Base-by-base conservation (phyloP, 208 protist genomes). In the Perkinsela sp. region DNA sequence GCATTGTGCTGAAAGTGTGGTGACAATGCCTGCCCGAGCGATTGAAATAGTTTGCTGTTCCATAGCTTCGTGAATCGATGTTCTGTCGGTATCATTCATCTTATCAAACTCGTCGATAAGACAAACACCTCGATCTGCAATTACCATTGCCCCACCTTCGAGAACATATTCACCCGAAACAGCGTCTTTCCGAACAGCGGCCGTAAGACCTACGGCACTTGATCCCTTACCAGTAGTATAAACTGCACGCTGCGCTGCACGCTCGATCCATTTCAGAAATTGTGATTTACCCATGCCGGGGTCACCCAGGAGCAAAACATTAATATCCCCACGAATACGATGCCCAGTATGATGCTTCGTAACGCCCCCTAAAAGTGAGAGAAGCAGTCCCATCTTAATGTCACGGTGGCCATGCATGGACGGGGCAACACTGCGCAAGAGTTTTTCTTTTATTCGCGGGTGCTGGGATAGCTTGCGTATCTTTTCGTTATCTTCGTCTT, bases 81-180 rank as follows among this genome's bases (percentile, higher is more conserved):
- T 98, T 68, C 91, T 79, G 71, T 93, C 92, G 73, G 94, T 81
- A 70, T 99, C 96, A 48, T 86, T 96, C 97, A 99, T 99, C 80
- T 99, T 99, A 81, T 99, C 97, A 75, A 99, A 99, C 83, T 99
- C 97, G 78, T 99, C 97, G 74, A 99, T 99, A 66, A 98, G 80
- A 77, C 96, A 99, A 66, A 97, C 91, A 48, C 96, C 96, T 16
- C 84, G 82, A 78, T 99, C 96, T 15, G 97, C 97, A 29, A 99
- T 90, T 28, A 99, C 96, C 0, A 99, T 81, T 6, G 97, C 96
- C 28, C 97, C 97, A 66, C 96, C 97, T 78, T 99, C 95, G 1
- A 99, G 83, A 30, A 96, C 97, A 90, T 97, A 99, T 79, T 99
- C 96, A 1, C 91, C 81, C 2, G 93, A 98, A 13, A 97, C 73